Evolutionary conservation across 1,139 yeast species (phyloP).

Genomic region (Taphrina pruni): DNA sequence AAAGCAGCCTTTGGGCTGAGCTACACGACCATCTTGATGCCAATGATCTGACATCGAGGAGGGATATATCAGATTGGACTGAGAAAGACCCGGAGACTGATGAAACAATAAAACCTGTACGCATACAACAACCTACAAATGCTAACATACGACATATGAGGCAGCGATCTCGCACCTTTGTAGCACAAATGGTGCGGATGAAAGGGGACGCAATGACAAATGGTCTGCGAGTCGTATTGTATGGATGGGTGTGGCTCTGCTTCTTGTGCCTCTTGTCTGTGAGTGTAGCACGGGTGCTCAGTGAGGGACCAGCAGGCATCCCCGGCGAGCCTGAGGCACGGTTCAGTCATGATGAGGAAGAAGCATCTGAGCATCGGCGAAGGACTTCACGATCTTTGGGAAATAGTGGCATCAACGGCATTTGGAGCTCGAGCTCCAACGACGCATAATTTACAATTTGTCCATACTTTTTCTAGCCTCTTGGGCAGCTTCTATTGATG

Average conservation of each 20-base stretch:
- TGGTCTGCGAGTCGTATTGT: background rate
- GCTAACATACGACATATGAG: background rate
- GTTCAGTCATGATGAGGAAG: background rate
- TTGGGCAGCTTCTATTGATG: too few relatives aligned
- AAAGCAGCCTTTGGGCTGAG: conserved; percentile 25
- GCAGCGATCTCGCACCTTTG: background rate
- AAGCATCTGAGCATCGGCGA: too few relatives aligned
- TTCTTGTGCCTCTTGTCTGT: conserved; percentile 7
- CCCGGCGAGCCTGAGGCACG: background rate
- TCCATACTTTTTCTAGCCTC: too few relatives aligned
- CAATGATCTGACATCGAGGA: conserved; percentile 1
- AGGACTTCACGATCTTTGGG: too few relatives aligned
- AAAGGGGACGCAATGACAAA: background rate
- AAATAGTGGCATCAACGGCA: too few relatives aligned
- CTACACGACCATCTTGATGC: conserved; percentile 12
- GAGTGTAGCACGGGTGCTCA: conserved; percentile 3
- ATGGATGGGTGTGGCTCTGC: conserved; percentile 17
- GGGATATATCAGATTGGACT: background rate
- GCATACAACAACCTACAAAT: background rate
- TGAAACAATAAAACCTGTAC: background rate
- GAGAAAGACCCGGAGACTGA: background rate
- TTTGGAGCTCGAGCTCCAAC: too few relatives aligned
- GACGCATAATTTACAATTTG: too few relatives aligned
- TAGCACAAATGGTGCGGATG: background rate
- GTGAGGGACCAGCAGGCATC: conserved; percentile 14